Percentiles rank a stretch among this genome's conserved stretches.
These are phyloP conservation scores for Juglanconis oblonga DNA, from an alignment of 2,329 filamentous ascomycete species.

Conservation along the genomic window DNA sequence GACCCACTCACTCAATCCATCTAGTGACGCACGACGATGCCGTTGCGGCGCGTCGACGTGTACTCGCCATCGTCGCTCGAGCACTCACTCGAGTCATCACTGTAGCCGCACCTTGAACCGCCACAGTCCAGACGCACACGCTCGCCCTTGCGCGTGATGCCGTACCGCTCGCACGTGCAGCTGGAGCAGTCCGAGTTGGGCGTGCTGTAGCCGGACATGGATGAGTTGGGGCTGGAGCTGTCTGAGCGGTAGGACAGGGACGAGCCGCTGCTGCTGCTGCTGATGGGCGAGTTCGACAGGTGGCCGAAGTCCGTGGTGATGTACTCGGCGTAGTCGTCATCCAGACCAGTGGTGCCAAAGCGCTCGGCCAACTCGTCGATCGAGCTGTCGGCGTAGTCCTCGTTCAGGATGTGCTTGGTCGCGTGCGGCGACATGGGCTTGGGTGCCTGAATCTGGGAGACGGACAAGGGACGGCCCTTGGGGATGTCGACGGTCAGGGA, in stretches of 20 bases:
- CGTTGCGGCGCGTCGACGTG: conserved; percentile 59
- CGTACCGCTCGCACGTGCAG: conserved; percentile 95
- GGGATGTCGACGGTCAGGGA: conserved; percentile 66
- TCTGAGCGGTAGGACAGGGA: conserved; percentile 70
- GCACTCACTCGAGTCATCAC: conserved; percentile 66
- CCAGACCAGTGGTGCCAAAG: conserved; percentile 62
- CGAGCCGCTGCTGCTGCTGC: conserved; percentile 58
- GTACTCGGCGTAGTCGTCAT: conserved; percentile 56
- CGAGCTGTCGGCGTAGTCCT: conserved; percentile 70
- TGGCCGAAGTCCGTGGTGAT: conserved; percentile 52
- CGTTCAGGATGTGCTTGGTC: conserved; percentile 81
- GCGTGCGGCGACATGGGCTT: conserved; percentile 86
- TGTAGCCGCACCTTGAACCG: conserved; percentile 81
- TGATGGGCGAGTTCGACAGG: conserved; percentile 54
- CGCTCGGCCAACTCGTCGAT: conserved; percentile 77
- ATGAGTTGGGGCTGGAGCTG: conserved; percentile 71
- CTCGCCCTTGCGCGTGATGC: conserved; percentile 89
- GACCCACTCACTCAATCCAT: conserved; percentile 23
- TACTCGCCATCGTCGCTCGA: conserved; percentile 64
- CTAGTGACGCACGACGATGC: conserved; percentile 52
- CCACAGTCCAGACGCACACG: conserved; percentile 96
- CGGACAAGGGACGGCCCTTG: conserved; percentile 84
- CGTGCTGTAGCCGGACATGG: conserved; percentile 74
- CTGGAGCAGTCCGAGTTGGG: conserved; percentile 71
- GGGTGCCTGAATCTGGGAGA: conserved; percentile 86